phyloP scores from a whole-genome alignment of 257 asterid genomes.

The Nicotiana sylvestris region DNA sequence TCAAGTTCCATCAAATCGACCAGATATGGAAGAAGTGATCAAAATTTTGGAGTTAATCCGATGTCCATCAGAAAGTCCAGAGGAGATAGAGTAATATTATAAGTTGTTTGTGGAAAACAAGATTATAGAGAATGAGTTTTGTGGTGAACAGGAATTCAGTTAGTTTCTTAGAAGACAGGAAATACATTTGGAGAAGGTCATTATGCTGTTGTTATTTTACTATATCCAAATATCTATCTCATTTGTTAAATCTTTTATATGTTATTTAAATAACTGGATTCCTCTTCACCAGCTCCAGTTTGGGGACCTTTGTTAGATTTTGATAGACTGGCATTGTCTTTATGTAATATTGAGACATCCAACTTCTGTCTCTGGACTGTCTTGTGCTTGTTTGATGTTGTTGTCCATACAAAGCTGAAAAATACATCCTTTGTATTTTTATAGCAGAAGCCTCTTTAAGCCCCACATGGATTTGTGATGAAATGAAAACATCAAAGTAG shows the following conservation, averaged over 20 bases:
- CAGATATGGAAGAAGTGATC: constrained; percentile 82
- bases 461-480: not conserved
- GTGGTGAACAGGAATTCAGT: constrained; percentile 45
- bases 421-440: constrained; percentile 3
- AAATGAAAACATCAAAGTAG: not conserved
- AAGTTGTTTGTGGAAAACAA: not conserved
- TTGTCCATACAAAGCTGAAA: constrained; percentile 8
- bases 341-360: not conserved
- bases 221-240: constrained; percentile 11
- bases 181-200: constrained; percentile 13
- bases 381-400: constrained; percentile 6
- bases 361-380: not conserved
- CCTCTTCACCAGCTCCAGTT: constrained; percentile 31
- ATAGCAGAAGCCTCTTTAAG: not conserved
- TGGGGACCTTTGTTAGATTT: not conserved
- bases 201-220: constrained; percentile 2
- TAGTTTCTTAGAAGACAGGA: constrained; percentile 17
- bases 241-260: constrained; percentile 13
- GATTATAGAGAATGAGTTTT: constrained; percentile 20
- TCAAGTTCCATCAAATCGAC: constrained; percentile 81
- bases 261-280: constrained; percentile 37
- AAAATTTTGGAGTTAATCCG: constrained; percentile 63
- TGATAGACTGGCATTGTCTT: not conserved
- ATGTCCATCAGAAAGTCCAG: constrained; percentile 47
- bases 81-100: constrained; percentile 38